Percentiles rank a stretch among this genome's conserved stretches.
Conservation (phyloP, 2,329 filamentous ascomycete genomes). For the Zymoseptoria tritici region DNA sequence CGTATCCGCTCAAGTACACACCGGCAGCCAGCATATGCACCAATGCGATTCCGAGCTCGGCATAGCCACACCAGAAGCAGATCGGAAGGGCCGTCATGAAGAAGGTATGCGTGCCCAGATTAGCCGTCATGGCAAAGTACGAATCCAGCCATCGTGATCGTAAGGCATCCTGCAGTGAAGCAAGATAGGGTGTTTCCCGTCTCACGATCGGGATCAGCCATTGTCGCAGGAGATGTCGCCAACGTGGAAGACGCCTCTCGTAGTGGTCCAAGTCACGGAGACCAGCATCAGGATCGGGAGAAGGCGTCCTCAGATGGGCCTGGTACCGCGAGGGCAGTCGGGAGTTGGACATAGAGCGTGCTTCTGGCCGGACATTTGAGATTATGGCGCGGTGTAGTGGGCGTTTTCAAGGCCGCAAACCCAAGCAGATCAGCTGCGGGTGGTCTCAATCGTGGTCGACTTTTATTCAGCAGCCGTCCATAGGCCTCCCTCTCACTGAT, state of each 20-base stretch:
- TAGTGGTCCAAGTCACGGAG: constrained; percentile 65
- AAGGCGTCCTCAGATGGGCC: constrained; percentile 23
- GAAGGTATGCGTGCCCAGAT: constrained; percentile 94
- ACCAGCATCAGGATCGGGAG: constrained; percentile 57
- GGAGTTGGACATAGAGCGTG: constrained; percentile 15
- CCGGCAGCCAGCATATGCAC: constrained; percentile 58
- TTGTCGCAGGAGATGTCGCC: constrained; percentile 82
- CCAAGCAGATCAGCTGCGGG: neutral
- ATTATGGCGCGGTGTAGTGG: neutral
- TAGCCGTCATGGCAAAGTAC: constrained; percentile 95
- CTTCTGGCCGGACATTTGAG: constrained; percentile 10
- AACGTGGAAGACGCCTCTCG: constrained; percentile 64
- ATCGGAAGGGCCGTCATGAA: constrained; percentile 95
- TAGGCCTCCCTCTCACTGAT: too few relatives aligned
- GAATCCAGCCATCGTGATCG: constrained; percentile 82
- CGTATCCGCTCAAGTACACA: constrained; percentile 68
- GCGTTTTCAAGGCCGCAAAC: neutral
- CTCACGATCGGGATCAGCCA: constrained; percentile 76
- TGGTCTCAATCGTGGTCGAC: neutral
- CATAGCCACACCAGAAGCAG: constrained; percentile 92
- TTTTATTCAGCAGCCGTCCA: too few relatives aligned
- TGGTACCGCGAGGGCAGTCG: constrained; percentile 15
- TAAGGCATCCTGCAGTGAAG: constrained; percentile 70
- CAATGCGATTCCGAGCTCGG: constrained; percentile 68
- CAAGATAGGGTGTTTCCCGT: constrained; percentile 92